phyloP scores from a whole-genome alignment of 306 rosid genomes.

The Medicago arabica region DNA sequence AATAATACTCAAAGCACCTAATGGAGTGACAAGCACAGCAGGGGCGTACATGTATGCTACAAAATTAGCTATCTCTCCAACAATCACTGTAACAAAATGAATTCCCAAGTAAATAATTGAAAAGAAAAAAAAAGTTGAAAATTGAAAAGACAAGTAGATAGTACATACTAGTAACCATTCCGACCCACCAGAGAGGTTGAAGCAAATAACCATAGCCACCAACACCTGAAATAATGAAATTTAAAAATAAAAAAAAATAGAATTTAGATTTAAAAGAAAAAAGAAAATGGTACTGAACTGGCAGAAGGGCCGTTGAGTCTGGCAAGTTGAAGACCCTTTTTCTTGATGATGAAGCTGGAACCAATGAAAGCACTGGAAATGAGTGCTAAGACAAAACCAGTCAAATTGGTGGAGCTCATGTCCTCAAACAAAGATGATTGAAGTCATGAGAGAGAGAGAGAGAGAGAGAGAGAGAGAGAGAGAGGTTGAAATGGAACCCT shows the following conservation, averaged over 20 bases:
- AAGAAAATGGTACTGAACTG: slow-evolving; percentile 42
- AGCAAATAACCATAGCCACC: slow-evolving; percentile 90
- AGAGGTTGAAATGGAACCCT: slow-evolving; percentile 9
- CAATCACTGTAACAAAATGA: slow-evolving; percentile 59
- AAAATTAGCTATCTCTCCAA: slow-evolving; percentile 86
- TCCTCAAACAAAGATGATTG: slow-evolving; percentile 13
- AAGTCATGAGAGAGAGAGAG: slow-evolving; percentile 2
- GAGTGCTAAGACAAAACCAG: slow-evolving; percentile 71
- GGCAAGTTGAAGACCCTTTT: slow-evolving; percentile 84
- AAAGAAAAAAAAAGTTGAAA: not conserved
- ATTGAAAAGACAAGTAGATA: not conserved
- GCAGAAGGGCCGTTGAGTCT: slow-evolving; percentile 66
- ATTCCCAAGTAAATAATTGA: not conserved
- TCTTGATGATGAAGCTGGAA: slow-evolving; percentile 89
- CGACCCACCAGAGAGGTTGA: slow-evolving; percentile 97
- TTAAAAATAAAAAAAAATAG: too few species aligned
- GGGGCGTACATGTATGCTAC: slow-evolving; percentile 86
- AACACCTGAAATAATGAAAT: slow-evolving; percentile 50
- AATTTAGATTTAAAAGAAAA: too few species aligned
- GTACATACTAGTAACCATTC: slow-evolving; percentile 83
- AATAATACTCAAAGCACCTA: slow-evolving; percentile 91
- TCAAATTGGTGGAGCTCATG: slow-evolving; percentile 73
- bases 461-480: not conserved
- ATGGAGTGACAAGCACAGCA: slow-evolving; percentile 88
- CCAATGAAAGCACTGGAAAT: slow-evolving; percentile 87